Conservation (phyloP, 2,329 filamentous ascomycete species). For the Sporothrix protearum region DNA sequence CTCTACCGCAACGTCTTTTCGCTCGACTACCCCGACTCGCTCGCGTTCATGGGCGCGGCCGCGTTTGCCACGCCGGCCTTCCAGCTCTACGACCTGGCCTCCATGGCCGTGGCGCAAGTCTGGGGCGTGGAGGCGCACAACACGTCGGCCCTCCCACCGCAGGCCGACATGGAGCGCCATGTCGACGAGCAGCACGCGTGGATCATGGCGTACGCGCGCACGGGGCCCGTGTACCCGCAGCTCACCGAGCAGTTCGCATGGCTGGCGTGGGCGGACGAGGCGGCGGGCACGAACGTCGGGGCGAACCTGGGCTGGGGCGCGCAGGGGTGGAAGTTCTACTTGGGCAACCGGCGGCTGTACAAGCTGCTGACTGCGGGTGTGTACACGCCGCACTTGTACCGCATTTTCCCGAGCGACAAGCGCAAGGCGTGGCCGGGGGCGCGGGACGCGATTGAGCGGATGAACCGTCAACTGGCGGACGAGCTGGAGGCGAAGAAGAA, state of each 20-base stretch:
- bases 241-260: slow-evolving; percentile 37
- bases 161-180: slow-evolving; percentile 17
- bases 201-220: slow-evolving; percentile 31
- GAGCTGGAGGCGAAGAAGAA: neutral
- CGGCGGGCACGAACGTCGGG: slow-evolving; percentile 41
- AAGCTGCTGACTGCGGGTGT: slow-evolving; percentile 40
- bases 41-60: slow-evolving; percentile 43
- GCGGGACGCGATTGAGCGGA: slow-evolving; percentile 36
- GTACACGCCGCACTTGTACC: slow-evolving; percentile 41
- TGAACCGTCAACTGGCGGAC: slow-evolving; percentile 30
- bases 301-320: slow-evolving; percentile 42
- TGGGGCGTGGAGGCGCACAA: slow-evolving; percentile 35
- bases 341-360: slow-evolving; percentile 39
- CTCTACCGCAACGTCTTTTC: slow-evolving; percentile 47
- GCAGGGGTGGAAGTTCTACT: slow-evolving; percentile 38
- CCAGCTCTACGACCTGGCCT: slow-evolving; percentile 42
- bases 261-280: slow-evolving; percentile 41
- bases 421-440: slow-evolving; percentile 42
- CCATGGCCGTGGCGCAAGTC: slow-evolving; percentile 45
- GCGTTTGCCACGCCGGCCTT: slow-evolving; percentile 39
- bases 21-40: slow-evolving; percentile 40
- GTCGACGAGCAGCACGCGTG: slow-evolving; percentile 37
- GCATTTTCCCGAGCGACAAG: slow-evolving; percentile 42
- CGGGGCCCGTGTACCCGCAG: slow-evolving; percentile 13
- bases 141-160: neutral